Evolutionary conservation across 176 grass and related monocot genomes (phyloP).

Genomic region (Musa beccarii): DNA sequence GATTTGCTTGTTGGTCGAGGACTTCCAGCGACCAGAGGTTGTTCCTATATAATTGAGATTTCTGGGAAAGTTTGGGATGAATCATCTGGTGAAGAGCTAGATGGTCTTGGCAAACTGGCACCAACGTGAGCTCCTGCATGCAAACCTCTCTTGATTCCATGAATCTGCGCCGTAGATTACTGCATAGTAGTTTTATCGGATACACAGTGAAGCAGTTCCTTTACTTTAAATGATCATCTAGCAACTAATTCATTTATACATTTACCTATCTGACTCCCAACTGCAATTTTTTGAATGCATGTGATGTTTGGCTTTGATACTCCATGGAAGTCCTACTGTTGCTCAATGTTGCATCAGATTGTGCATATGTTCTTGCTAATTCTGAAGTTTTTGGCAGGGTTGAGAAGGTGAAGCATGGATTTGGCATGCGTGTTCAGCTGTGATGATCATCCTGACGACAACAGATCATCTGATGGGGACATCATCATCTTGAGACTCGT

Average conservation of each 20-base stretch:
- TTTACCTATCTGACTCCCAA: not conserved
- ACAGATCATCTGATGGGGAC: not conserved
- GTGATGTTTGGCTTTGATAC: not conserved
- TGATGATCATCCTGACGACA: no score
- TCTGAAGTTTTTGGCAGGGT: slow-evolving; percentile 32
- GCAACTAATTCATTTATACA: no score
- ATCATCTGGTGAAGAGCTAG: slow-evolving; percentile 71
- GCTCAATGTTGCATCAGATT: not conserved
- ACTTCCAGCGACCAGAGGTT: slow-evolving; percentile 44
- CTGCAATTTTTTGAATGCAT: not conserved
- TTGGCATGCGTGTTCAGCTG: slow-evolving; percentile 59
- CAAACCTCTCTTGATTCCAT: slow-evolving; percentile 3
- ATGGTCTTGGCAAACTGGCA: slow-evolving; percentile 87
- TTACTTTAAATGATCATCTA: not conserved
- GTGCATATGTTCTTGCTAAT: not conserved
- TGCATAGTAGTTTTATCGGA: not conserved
- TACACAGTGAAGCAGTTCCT: not conserved
- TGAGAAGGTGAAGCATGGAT: slow-evolving; percentile 81
- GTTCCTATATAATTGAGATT: slow-evolving; percentile 69
- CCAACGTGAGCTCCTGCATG: slow-evolving; percentile 61
- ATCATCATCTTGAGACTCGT: not conserved
- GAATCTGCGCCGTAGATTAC: slow-evolving; percentile 1
- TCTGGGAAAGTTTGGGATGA: slow-evolving; percentile 89
- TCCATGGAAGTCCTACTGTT: not conserved
- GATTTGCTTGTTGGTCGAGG: slow-evolving; percentile 72